These are phyloP conservation scores for Cucurbita pepo DNA, from an alignment of 306 rosid genomes.

Conservation along the genomic window DNA sequence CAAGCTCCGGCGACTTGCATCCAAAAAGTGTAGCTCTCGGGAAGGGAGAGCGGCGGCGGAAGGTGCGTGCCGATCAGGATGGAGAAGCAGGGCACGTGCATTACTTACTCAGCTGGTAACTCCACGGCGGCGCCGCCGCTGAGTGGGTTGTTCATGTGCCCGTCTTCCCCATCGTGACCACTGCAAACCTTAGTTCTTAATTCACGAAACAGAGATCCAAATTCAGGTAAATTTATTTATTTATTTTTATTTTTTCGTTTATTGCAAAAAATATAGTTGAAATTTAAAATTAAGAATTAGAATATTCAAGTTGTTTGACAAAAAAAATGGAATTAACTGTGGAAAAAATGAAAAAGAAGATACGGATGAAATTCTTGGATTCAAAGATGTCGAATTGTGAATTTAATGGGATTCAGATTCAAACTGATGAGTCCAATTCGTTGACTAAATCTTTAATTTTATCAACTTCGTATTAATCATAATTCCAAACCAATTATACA, in stretches of 20 bases:
- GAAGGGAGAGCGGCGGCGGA: neutral
- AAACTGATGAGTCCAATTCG: neutral
- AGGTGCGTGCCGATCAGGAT: constrained; percentile 78
- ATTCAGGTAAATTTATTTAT: neutral
- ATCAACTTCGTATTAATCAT: neutral
- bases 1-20: neutral
- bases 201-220: neutral
- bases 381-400: neutral
- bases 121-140: neutral
- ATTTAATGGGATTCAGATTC: neutral
- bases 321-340: neutral
- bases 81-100: constrained; percentile 99
- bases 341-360: neutral
- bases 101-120: neutral
- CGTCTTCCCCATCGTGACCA: constrained; percentile 95
- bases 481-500: neutral
- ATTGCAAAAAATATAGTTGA: neutral
- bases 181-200: constrained; percentile 21
- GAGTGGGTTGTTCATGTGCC: constrained; percentile 98
- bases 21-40: neutral
- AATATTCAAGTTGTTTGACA: neutral
- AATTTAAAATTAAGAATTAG: neutral
- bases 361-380: neutral
- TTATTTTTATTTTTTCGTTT: neutral
- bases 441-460: neutral